Percentiles rank a stretch among this genome's conserved stretches.
Evolutionary conservation across 1,284 basidiomycete genomes (phyloP).

Genomic region (Vanrija sp.): DNA sequence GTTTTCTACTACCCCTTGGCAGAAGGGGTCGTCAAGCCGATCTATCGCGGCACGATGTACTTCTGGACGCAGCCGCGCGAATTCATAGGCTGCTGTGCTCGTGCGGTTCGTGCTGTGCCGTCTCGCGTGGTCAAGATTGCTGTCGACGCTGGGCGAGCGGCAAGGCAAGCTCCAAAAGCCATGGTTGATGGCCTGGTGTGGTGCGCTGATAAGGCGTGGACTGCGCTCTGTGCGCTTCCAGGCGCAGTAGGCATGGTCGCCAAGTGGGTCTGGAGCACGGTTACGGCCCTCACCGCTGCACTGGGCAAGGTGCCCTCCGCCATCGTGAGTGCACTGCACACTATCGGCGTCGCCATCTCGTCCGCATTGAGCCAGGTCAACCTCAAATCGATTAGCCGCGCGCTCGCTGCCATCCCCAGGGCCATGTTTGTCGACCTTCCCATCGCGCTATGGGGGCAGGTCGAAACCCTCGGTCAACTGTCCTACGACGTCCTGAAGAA

Average conservation of each 20-base stretch:
- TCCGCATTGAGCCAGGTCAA: neutral
- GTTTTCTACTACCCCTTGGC: neutral
- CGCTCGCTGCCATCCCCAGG: neutral
- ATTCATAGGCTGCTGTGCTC: neutral
- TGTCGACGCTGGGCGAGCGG: neutral
- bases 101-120: neutral
- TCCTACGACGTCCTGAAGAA: neutral
- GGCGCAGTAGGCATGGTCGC: neutral
- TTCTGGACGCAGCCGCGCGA: neutral
- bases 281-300: neutral
- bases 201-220: neutral
- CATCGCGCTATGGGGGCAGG: neutral
- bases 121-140: neutral
- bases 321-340: neutral
- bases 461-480: neutral
- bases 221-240: neutral
- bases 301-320: neutral
- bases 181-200: too few species aligned
- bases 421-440: neutral
- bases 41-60: neutral
- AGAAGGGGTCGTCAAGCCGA: neutral
- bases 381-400: neutral
- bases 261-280: neutral
- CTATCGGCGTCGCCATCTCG: neutral
- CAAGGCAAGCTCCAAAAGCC: neutral